Evolutionary conservation across 169 alveolate species (phyloP).

Genomic region (Babesia bovis): DNA sequence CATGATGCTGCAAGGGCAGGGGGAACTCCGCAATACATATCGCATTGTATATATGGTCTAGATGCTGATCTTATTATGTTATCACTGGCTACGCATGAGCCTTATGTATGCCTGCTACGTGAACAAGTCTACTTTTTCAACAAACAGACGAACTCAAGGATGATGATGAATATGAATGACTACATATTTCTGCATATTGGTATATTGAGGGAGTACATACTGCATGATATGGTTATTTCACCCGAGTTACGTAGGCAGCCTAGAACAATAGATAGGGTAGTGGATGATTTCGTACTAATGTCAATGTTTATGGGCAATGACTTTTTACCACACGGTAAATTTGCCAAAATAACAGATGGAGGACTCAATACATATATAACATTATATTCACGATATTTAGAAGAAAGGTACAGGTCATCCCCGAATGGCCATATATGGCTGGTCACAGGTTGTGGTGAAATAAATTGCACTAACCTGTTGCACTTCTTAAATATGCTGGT

Average conservation of each 20-base stretch:
- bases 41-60: conserved; percentile 95
- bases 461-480: conserved; percentile 44
- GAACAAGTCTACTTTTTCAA: conserved; percentile 83
- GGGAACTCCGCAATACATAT: conserved; percentile 16
- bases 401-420: conserved; percentile 29
- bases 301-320: conserved; percentile 96
- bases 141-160: conserved; percentile 32
- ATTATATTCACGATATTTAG: conserved; percentile 59
- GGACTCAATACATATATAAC: conserved; percentile 49
- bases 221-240: conserved; percentile 72
- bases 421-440: conserved; percentile 44
- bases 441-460: conserved; percentile 62
- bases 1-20: conserved; percentile 25
- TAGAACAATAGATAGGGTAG: conserved; percentile 76
- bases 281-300: conserved; percentile 93
- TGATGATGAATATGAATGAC: conserved; percentile 64
- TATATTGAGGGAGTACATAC: conserved; percentile 85
- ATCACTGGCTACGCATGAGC: conserved; percentile 92
- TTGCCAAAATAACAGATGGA: conserved; percentile 65
- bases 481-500: conserved; percentile 22
- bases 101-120: conserved; percentile 87
- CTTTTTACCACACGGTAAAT: conserved; percentile 87
- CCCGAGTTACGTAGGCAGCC: conserved; percentile 59
- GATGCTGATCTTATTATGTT: conserved; percentile 96
- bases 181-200: conserved; percentile 67